A percentile compares a stretch with the other conserved stretches of the same genome.
These are phyloP conservation scores for Termitomyces sp. DNA, from an alignment of 768 basidiomycete species.

Conservation along the genomic window DNA sequence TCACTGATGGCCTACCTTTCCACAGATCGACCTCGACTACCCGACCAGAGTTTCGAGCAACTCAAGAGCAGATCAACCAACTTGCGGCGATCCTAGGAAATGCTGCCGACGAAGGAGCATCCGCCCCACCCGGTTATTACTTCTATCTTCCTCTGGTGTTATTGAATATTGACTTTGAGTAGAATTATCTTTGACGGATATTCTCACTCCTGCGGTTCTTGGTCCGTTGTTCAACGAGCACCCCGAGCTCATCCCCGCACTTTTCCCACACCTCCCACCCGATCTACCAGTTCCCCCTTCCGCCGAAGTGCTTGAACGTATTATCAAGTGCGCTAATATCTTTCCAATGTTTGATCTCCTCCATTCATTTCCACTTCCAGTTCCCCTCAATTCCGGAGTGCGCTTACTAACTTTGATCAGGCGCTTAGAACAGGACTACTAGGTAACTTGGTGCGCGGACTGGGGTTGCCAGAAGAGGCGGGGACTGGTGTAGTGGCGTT, in stretches of 20 bases:
- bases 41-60: conserved; percentile 31
- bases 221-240: conserved; percentile 64
- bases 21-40: conserved; percentile 6
- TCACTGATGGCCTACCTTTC: neutral
- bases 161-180: neutral
- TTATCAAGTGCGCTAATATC: conserved; percentile 49
- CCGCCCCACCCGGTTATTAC: conserved; percentile 28
- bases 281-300: conserved; percentile 69
- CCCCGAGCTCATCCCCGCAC: conserved; percentile 60
- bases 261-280: conserved; percentile 81
- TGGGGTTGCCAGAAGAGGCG: conserved; percentile 84
- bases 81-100: conserved; percentile 52
- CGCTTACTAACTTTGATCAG: conserved; percentile 77
- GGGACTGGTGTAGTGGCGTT: conserved; percentile 76
- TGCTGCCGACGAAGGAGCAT: conserved; percentile 27
- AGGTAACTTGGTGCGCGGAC: conserved; percentile 64
- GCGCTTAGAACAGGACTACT: conserved; percentile 80
- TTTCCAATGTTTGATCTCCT: neutral
- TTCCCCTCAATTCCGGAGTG: conserved; percentile 78
- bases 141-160: neutral
- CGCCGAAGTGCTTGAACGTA: conserved; percentile 62
- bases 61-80: conserved; percentile 64
- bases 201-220: conserved; percentile 71
- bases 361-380: conserved; percentile 18
- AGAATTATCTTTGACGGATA: conserved; percentile 69